phyloP scores from a whole-genome alignment of 2,329 filamentous ascomycete species.

The Lachnellula cervina region DNA sequence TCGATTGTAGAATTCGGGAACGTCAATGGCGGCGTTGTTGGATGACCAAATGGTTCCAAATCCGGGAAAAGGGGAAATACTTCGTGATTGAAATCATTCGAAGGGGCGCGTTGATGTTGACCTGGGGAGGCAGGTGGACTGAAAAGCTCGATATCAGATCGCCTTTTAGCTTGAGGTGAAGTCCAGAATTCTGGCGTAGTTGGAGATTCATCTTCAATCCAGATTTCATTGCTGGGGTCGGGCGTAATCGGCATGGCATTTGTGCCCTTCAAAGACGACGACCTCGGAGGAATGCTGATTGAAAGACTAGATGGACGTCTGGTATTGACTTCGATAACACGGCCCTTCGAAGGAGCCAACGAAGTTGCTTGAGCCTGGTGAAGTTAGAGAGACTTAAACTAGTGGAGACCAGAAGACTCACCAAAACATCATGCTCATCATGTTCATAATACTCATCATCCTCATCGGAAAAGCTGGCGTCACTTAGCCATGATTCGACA shows the following conservation, averaged over 20 bases:
- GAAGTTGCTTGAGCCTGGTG: slow-evolving; percentile 23
- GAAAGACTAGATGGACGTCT: slow-evolving; percentile 3
- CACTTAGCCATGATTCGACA: slow-evolving; percentile 24
- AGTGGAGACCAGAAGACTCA: slow-evolving; percentile 10
- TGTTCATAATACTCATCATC: neutral
- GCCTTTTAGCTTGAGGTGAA: neutral
- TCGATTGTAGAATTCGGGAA: neutral
- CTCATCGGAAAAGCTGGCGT: slow-evolving; percentile 15
- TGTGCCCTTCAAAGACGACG: slow-evolving; percentile 14
- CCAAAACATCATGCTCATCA: slow-evolving; percentile 15
- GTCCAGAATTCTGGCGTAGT: neutral
- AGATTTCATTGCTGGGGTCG: slow-evolving; percentile 6
- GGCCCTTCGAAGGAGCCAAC: slow-evolving; percentile 20
- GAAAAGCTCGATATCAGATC: neutral
- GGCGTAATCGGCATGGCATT: neutral
- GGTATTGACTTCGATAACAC: slow-evolving; percentile 21
- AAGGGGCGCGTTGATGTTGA: neutral
- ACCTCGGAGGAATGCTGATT: slow-evolving; percentile 17
- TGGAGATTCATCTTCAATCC: slow-evolving; percentile 4
- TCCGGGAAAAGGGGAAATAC: neutral
- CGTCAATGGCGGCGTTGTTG: neutral
- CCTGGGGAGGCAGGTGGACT: neutral
- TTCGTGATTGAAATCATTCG: neutral
- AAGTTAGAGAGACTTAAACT: slow-evolving; percentile 1
- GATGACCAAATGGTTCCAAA: neutral